Evolutionary conservation across 495 filamentous ascomycete genomes (phyloP).

Genomic region (Cercophora newfieldiana): DNA sequence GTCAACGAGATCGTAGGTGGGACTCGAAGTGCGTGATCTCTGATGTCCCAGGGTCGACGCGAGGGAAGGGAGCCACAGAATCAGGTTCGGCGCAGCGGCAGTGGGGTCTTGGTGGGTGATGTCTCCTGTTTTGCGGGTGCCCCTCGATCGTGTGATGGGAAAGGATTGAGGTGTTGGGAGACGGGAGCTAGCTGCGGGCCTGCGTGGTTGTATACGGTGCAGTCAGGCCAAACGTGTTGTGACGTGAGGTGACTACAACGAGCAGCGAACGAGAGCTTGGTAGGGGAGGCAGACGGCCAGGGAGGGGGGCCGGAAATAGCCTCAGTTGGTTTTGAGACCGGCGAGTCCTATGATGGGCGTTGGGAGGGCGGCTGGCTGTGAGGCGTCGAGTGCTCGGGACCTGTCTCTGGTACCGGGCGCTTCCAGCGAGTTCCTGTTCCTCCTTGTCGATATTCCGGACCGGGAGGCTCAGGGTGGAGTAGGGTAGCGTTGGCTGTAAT

Average conservation of each 20-base stretch:
- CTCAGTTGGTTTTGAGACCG: constrained; percentile 12
- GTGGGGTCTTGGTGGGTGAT: constrained; percentile 10
- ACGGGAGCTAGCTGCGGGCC: constrained; percentile 19
- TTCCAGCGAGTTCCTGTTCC: background rate
- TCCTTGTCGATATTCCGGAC: background rate
- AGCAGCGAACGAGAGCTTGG: background rate
- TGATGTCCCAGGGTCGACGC: background rate
- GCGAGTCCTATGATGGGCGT: background rate
- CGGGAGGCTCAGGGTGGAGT: constrained; percentile 1
- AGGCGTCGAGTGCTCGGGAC: background rate
- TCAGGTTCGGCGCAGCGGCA: background rate
- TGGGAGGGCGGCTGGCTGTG: background rate
- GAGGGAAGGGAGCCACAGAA: constrained; percentile 12
- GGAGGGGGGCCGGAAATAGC: constrained; percentile 22
- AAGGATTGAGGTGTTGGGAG: constrained; percentile 19
- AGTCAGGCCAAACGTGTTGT: background rate
- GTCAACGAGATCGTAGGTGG: constrained; percentile 17
- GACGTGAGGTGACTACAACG: constrained; percentile 22
- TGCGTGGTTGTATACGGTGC: constrained; percentile 5
- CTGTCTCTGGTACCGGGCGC: background rate
- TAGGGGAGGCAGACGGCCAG: background rate
- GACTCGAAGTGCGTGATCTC: constrained; percentile 5
- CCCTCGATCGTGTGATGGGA: constrained; percentile 31
- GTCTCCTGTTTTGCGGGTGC: constrained; percentile 21
- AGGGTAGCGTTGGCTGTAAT: background rate